These are phyloP conservation scores for Fonsecaea monophora DNA, from an alignment of 2,329 filamentous ascomycete species.

Conservation along the genomic window DNA sequence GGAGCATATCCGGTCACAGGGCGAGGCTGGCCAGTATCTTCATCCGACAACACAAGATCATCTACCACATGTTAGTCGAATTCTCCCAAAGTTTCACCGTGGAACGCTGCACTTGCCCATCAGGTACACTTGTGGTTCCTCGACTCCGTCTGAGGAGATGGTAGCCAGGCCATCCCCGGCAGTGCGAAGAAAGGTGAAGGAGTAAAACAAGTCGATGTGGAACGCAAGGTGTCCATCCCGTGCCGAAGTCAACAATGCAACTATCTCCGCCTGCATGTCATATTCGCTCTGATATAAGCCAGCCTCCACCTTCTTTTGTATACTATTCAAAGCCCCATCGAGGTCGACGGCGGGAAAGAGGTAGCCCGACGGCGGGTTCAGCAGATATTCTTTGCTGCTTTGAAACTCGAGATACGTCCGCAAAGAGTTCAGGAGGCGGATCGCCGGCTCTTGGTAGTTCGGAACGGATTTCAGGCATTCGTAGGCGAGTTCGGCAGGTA, in stretches of 20 bases:
- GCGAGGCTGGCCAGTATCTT: not conserved
- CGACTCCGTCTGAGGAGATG: conserved; percentile 29
- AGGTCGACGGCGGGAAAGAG: conserved; percentile 57
- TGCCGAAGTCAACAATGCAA: conserved; percentile 59
- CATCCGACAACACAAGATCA: conserved; percentile 28
- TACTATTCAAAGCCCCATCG: conserved; percentile 50
- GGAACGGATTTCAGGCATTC: conserved; percentile 35
- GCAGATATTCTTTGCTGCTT: conserved; percentile 57
- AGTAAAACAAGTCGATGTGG: conserved; percentile 21
- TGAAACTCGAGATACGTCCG: conserved; percentile 53
- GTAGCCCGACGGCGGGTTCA: conserved; percentile 61
- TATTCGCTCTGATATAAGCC: conserved; percentile 60
- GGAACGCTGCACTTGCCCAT: conserved; percentile 52
- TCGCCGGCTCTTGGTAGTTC: conserved; percentile 28
- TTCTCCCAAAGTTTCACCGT: conserved; percentile 9
- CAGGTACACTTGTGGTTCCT: conserved; percentile 43
- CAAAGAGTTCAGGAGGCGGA: conserved; percentile 31
- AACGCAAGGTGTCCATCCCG: conserved; percentile 66
- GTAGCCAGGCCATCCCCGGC: conserved; percentile 22
- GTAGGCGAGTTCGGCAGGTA: conserved; percentile 34
- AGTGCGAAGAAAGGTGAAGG: conserved; percentile 41
- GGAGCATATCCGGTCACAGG: conserved; percentile 34
- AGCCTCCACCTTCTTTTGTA: conserved; percentile 52
- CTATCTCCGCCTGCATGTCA: conserved; percentile 63
- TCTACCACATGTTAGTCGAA: conserved; percentile 24